These are phyloP conservation scores for Diaporthe sp. DNA, from an alignment of 2,329 filamentous ascomycete genomes.

Conservation along the genomic window DNA sequence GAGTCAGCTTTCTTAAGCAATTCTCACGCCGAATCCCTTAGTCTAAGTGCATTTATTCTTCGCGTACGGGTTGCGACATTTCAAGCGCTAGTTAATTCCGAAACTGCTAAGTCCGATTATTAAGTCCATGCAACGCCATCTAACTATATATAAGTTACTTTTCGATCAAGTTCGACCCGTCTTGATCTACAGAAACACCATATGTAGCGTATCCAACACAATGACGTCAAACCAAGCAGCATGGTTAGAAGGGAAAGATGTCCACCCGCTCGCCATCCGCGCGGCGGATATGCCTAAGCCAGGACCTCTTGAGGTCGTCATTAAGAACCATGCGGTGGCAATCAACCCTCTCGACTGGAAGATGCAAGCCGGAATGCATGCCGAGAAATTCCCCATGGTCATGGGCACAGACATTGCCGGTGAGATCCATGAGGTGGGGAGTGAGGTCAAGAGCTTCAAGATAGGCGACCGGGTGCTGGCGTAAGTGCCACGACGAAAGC, in stretches of 20 bases:
- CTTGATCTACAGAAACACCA: fast-evolving
- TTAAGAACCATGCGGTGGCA: conserved; percentile 44
- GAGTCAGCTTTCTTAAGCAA: too few relatives aligned
- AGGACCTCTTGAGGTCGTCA: conserved; percentile 38
- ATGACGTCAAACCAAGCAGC: conserved; percentile 36
- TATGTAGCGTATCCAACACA: not conserved
- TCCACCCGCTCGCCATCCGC: conserved; percentile 1
- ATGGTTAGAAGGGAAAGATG: conserved; percentile 13
- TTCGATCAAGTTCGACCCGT: too few relatives aligned
- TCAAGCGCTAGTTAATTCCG: not conserved
- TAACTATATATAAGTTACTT: not conserved
- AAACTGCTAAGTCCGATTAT: not conserved
- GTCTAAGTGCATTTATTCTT: too few relatives aligned
- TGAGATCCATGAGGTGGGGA: conserved; percentile 42
- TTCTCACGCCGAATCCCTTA: too few relatives aligned
- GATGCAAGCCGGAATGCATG: conserved; percentile 46
- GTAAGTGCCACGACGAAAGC: not conserved
- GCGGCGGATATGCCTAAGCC: conserved; percentile 35
- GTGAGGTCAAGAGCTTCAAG: conserved; percentile 41
- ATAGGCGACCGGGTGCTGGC: conserved; percentile 44
- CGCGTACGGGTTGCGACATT: too few relatives aligned
- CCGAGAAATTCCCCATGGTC: conserved; percentile 46
- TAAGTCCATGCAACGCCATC: not conserved
- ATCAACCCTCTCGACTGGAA: conserved; percentile 48
- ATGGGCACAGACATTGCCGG: conserved; percentile 45